These are phyloP conservation scores for Starmerella potacharoeniae DNA, from an alignment of 805 yeast genomes.

Conservation along the genomic window DNA sequence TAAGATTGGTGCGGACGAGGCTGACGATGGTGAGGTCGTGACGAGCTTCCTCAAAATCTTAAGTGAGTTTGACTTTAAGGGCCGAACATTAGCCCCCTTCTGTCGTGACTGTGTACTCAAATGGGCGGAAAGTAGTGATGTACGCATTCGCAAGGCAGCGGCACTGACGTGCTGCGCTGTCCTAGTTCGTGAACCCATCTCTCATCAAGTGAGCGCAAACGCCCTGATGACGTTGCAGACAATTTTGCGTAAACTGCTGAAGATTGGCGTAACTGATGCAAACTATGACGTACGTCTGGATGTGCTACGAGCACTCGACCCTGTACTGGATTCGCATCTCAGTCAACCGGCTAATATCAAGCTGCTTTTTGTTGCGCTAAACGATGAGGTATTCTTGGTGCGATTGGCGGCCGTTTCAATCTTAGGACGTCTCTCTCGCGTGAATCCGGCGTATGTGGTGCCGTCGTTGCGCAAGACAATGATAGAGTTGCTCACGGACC, in stretches of 20 bases:
- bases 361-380: slow-evolving; percentile 71
- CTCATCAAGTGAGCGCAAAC: slow-evolving; percentile 68
- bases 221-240: slow-evolving; percentile 75
- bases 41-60: slow-evolving; percentile 72
- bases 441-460: slow-evolving; percentile 91
- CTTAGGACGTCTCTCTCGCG: slow-evolving; percentile 71
- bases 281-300: slow-evolving; percentile 73
- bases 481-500: slow-evolving; percentile 70
- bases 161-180: slow-evolving; percentile 72
- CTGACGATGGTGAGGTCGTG: slow-evolving; percentile 41
- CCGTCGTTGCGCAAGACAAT: slow-evolving; percentile 83
- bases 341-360: slow-evolving; percentile 89
- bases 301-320: slow-evolving; percentile 60
- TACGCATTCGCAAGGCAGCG: slow-evolving; percentile 72
- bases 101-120: slow-evolving; percentile 74
- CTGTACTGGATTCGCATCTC: slow-evolving; percentile 76
- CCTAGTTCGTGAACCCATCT: slow-evolving; percentile 69
- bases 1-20: slow-evolving; percentile 53
- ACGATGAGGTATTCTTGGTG: slow-evolving; percentile 80
- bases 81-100: slow-evolving; percentile 72
- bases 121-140: slow-evolving; percentile 69
- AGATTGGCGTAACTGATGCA: slow-evolving; percentile 82
- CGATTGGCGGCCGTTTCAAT: slow-evolving; percentile 66
- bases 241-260: slow-evolving; percentile 66
- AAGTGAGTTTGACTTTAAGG: slow-evolving; percentile 60